Evolutionary conservation across 345 rosid species (phyloP), one percentile per base, ranked within the genome.

Genomic region (Gossypium turneri): DNA sequence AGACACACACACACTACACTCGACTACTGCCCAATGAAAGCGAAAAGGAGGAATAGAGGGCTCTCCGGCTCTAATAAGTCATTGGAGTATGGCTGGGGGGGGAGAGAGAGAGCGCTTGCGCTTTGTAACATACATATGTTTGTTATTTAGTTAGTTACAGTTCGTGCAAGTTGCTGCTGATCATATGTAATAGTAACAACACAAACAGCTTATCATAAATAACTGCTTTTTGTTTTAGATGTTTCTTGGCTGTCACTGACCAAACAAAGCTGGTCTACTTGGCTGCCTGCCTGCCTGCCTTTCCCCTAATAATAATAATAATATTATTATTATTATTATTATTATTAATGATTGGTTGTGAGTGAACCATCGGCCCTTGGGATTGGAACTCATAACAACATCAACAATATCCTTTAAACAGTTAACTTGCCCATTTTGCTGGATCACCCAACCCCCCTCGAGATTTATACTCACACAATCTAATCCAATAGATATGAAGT

Each of bases 261-360:
- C 78, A 44, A 67, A 70, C 65, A 53, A 53, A 72, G 63, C 73
- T 53, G 74, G 41, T 20, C 3, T 55, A n/a, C 58, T 8, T n/a
- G 22, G 3, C 7, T 55, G 58, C 22, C 59, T 55, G 58, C 3
- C 59, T 19, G 25, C 11, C 59, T 55, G 25, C 11, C 24, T 67
- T 77, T 25, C 44, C 60, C 29, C 56, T 73, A 57, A 53, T 8
- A 29, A 29, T 29, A 29, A 29, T 34, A 34, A 3, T 29, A 27
- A 0, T 27, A 27, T 2, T 27, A 7, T 55, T 20, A 22, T 43
- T 72, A 29, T 16, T 71, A 44, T 45, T 53, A 48, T 53, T 53
- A 19, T 55, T 53, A 53, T 70, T 80, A 80, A 34, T 74, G 58
- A 76, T 79, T 87, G 82, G 87, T 64, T 89, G 83, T 80, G 86